These are phyloP conservation scores for Typha latifolia DNA, from an alignment of 176 grass and related monocot genomes.

Conservation along the genomic window DNA sequence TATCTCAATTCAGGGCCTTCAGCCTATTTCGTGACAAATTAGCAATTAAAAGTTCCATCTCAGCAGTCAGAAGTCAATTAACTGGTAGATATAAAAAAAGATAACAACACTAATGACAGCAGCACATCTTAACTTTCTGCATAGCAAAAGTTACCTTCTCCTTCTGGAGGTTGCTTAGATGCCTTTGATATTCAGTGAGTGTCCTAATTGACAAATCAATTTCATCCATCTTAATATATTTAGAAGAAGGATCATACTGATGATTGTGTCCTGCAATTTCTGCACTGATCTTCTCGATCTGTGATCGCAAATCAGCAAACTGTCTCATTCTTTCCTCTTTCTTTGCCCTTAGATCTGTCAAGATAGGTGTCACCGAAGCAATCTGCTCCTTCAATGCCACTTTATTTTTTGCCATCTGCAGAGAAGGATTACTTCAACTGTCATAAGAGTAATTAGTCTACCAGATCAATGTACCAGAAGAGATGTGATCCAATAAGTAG, in stretches of 20 bases:
- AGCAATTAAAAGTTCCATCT: too few species aligned
- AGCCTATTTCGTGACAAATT: too few species aligned
- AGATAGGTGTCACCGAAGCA: constrained; percentile 50
- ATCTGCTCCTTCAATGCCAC: constrained; percentile 69
- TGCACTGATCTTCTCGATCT: constrained; percentile 81
- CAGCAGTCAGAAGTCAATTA: too few species aligned
- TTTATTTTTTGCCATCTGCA: constrained; percentile 53
- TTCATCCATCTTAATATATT: constrained; percentile 16
- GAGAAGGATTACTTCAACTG: constrained; percentile 13
- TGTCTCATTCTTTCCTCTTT: constrained; percentile 78
- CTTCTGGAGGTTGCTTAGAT: constrained; percentile 62
- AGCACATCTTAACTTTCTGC: too few species aligned
- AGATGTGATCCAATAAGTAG: too few species aligned
- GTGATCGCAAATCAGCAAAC: constrained; percentile 56
- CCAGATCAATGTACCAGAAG: too few species aligned
- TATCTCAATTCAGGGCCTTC: too few species aligned
- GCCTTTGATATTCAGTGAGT: constrained; percentile 67
- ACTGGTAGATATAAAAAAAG: too few species aligned
- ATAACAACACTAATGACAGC: too few species aligned
- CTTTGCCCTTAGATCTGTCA: constrained; percentile 75
- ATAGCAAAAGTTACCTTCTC: constrained; percentile 47
- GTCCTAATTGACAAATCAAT: constrained; percentile 84
- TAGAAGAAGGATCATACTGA: constrained; percentile 12
- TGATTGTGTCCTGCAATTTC: constrained; percentile 51
- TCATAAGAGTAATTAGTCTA: too few species aligned